phyloP scores from a whole-genome alignment of 257 asterid species.

The Salvia rosmarinus region DNA sequence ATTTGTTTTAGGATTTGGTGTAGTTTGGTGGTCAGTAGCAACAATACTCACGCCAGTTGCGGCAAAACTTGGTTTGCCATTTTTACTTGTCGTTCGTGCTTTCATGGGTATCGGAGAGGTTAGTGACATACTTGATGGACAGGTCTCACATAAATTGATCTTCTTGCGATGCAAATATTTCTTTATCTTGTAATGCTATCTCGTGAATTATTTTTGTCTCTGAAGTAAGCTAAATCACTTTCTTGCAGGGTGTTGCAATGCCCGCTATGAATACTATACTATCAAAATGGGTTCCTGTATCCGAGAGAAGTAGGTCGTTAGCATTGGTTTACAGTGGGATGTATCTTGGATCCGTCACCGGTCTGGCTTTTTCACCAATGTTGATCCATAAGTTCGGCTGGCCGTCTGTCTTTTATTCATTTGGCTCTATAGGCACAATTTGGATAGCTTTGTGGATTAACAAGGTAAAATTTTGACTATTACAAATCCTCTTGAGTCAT shows the following conservation, averaged over 20 bases:
- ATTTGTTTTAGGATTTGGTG: conserved; percentile 82
- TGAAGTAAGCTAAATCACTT: conserved; percentile 26
- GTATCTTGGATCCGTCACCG: conserved; percentile 95
- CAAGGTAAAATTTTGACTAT: conserved; percentile 54
- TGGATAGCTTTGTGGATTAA: conserved; percentile 78
- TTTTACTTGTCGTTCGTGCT: conserved; percentile 83
- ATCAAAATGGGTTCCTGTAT: conserved; percentile 92
- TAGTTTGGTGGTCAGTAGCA: conserved; percentile 96
- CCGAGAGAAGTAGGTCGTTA: conserved; percentile 92
- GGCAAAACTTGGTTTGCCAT: conserved; percentile 81
- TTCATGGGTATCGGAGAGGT: conserved; percentile 98
- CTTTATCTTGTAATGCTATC: conserved; percentile 21
- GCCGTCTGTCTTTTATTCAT: conserved; percentile 90
- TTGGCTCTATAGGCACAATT: conserved; percentile 85
- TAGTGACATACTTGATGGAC: conserved; percentile 23
- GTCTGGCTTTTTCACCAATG: conserved; percentile 86
- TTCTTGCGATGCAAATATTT: conserved; percentile 6
- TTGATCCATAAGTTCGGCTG: conserved; percentile 85
- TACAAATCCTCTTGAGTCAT: conserved; percentile 14
- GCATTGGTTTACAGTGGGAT: conserved; percentile 95
- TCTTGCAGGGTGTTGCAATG: conserved; percentile 93
- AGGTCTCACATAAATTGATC: background rate
- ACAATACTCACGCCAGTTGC: conserved; percentile 84
- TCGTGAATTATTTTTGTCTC: conserved; percentile 14
- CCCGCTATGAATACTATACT: conserved; percentile 92